Evolutionary conservation across 73 alveolate species (phyloP).

Genomic region (Paramecium bursaria): DNA sequence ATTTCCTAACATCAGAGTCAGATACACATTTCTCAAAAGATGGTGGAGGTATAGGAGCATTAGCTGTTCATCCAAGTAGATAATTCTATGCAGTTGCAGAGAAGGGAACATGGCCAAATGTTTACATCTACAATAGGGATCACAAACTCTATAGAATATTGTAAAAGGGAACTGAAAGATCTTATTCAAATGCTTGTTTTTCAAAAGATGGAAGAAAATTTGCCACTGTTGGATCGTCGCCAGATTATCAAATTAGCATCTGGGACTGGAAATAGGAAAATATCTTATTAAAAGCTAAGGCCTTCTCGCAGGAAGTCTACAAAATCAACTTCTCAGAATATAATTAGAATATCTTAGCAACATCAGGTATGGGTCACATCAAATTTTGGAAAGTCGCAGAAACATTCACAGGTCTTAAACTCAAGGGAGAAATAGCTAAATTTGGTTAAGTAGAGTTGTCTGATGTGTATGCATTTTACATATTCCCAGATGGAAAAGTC

Average conservation of each 20-base stretch:
- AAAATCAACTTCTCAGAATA: slow-evolving; percentile 92
- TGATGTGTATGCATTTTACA: slow-evolving; percentile 95
- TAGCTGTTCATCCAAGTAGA: slow-evolving; percentile 95
- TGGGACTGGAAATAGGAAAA: slow-evolving; percentile 99
- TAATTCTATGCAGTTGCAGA: slow-evolving; percentile 96
- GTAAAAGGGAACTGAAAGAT: slow-evolving; percentile 96
- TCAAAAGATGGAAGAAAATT: slow-evolving; percentile 86
- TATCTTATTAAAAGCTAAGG: slow-evolving; percentile 96
- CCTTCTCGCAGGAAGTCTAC: slow-evolving; percentile 98
- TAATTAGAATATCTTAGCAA: slow-evolving; percentile 92
- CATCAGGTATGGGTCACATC: slow-evolving; percentile 99
- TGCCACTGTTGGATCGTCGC: slow-evolving; percentile 97
- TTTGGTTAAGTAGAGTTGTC: slow-evolving; percentile 99
- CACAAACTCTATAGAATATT: slow-evolving; percentile 95
- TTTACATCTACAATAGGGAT: slow-evolving; percentile 89
- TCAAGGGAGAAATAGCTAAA: slow-evolving; percentile 99
- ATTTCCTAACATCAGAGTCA: slow-evolving; percentile 88
- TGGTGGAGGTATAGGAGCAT: slow-evolving; percentile 96
- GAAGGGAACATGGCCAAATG: slow-evolving; percentile 94
- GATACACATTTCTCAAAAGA: slow-evolving; percentile 88
- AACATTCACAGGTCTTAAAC: slow-evolving; percentile 99
- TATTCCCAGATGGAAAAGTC: slow-evolving; percentile 99
- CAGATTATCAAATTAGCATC: slow-evolving; percentile 97
- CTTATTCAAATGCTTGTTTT: slow-evolving; percentile 93
- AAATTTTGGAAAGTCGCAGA: slow-evolving; percentile 99